Base-by-base conservation (phyloP, 441 rosid genomes). In the Gossypium schwendimanii region DNA sequence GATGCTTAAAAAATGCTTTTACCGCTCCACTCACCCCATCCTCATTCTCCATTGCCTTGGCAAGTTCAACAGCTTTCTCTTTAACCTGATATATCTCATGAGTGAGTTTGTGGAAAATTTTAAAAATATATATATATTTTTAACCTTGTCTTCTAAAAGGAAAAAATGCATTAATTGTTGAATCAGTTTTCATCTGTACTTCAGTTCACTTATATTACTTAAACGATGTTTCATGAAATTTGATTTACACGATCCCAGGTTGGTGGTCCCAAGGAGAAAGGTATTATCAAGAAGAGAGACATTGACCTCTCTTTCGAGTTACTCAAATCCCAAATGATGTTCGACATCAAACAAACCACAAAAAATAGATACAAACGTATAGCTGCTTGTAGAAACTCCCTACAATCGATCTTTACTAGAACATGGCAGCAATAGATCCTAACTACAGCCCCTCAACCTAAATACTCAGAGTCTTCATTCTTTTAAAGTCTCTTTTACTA, bases 11-110 rank as follows among this genome's bases (percentile, higher is more conserved):
- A 83, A 95, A 95, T 11, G 99, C 97, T 70, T 84, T 88, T 61
- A 95, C 99, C 6, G 98, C 99, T 80, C 97, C 99, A 15, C 86
- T 79, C 73, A 90, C 97, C 54, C 99, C 99, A 64, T 95, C 99
- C 83, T 95, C 99, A 20, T 88, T 84, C 87, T 91, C 87, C 99
- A 93, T 93, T 23, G 93, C 93, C 75, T 90, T 81, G 45, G 98
- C 94, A 73, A 93, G 89, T 69, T 91, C 90, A 74, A 91, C 83
- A 4, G 97, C 97, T 4, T 72, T 84, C 71, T 87, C 85, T 80
- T 95, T 95, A 71, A 95, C 99, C 99, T 95, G 85, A 0, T 45
- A 77, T 75, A 54, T 4, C 6, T 73, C 50, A n/a, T 23, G n/a
- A 9, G 54, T 39, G n/a, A 69, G 69, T 36, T 67, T 6, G 39